Evolutionary conservation across 2,329 filamentous ascomycete genomes (phyloP), one percentile per base, ranked within the genome.

Genomic region (Phyllosticta citriasiana): DNA sequence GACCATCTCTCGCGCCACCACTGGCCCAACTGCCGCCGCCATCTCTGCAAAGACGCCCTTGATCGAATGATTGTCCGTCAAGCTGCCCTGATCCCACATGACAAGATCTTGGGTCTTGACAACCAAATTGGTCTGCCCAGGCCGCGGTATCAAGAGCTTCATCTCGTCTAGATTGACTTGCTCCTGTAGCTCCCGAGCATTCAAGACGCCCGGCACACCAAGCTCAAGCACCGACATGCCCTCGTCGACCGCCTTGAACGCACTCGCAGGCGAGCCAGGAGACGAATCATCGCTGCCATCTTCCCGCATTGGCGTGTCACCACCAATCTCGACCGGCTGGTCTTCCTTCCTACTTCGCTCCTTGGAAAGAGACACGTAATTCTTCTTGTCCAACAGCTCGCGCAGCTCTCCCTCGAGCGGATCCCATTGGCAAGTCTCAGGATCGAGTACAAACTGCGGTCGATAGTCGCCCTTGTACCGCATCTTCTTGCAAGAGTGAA

Each of bases 401-500:
- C 85, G 70, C 1, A 83, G 69, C 2, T 78, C 74, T 40, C 78
- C 74, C 65, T 85, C 80, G 3, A 90, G 70, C 0, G 77, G 75
- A 64, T 86, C 78, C 87, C 88, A 91, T 8, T 74, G 70, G 64
- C 86, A 77, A 0, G 80, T 81, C 64, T 85, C 82, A 0, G 88
- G 87, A 65, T 92, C 87, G 10, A 93, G 79, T 10, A 94, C 80
- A 67, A 86, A 83, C 69, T 91, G 88, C 1, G 88, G 89, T 10
- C 80, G 78, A 71, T 89, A 94, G 69, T 91, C 87, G 62, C 86
- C 87, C 77, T 94, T 94, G 77, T 94, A 94, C 66, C 81, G 80
- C 89, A 94, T 93, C 77, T 94, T 94, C 59, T 82, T 79, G 68
- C 89, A 93, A 60, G 77, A 84, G 71, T 92, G 88, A 63, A 94